phyloP scores from a whole-genome alignment of 202 grass and related monocot species.

The Setaria viridis region DNA sequence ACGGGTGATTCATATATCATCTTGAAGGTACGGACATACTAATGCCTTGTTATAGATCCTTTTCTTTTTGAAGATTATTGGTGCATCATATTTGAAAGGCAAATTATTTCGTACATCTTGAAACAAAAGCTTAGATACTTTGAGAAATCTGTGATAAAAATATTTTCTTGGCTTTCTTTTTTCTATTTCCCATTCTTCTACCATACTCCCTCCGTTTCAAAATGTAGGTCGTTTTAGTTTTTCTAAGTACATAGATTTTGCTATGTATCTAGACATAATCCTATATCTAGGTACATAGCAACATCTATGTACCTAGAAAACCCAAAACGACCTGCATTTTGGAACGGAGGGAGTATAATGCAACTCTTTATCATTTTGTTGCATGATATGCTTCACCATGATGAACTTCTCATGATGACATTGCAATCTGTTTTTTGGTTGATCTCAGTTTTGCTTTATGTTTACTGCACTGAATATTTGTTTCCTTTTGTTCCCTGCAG shows the following conservation, averaged over 20 bases:
- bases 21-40: conserved; percentile 66
- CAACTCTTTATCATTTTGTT: not conserved
- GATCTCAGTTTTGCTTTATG: not conserved
- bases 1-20: conserved; percentile 96
- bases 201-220: not conserved
- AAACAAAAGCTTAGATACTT: conserved; percentile 12
- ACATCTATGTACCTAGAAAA: too few relatives aligned
- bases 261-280: too few relatives aligned
- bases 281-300: too few relatives aligned
- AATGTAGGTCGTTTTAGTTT: too few relatives aligned
- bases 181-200: not conserved
- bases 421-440: conserved; percentile 20
- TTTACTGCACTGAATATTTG: conserved; percentile 1
- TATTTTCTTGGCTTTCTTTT: not conserved
- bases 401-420: not conserved
- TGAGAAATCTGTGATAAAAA: not conserved
- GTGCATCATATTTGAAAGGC: not conserved
- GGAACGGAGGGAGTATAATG: too few relatives aligned
- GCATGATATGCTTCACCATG: conserved; percentile 25
- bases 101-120: not conserved
- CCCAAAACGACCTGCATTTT: too few relatives aligned
- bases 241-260: too few relatives aligned
- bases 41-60: conserved; percentile 21
- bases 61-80: conserved; percentile 26
- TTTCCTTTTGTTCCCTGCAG: conserved; percentile 44